These are phyloP conservation scores for Rhypophila decipiens DNA, from an alignment of 495 filamentous ascomycete species.

Conservation along the genomic window DNA sequence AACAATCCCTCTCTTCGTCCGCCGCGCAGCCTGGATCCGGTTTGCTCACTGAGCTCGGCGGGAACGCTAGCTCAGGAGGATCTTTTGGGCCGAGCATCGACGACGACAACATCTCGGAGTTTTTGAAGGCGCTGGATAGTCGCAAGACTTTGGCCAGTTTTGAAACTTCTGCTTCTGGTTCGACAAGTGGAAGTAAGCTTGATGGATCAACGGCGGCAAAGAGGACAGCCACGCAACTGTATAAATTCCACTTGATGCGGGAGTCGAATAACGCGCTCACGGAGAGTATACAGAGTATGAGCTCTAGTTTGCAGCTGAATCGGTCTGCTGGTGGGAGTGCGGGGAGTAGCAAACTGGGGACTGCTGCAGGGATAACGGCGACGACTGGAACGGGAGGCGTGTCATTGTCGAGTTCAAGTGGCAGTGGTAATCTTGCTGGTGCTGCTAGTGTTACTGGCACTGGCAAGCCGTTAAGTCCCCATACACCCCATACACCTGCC, in stretches of 20 bases:
- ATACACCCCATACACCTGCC: conserved; percentile 90
- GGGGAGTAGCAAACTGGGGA: conserved; percentile 77
- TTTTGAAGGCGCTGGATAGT: conserved; percentile 76
- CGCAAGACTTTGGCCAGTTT: conserved; percentile 74
- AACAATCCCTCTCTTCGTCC: conserved; percentile 76
- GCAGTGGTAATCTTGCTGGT: no score
- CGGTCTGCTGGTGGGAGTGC: no score
- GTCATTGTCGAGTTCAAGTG: no score
- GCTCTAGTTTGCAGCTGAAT: conserved; percentile 72
- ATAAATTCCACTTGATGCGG: conserved; percentile 73
- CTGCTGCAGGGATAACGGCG: no score
- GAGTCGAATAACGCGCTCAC: conserved; percentile 80
- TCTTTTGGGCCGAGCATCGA: conserved; percentile 82
- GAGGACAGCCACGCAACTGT: conserved; percentile 62
- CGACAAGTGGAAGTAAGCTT: no score
- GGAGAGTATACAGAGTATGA: conserved; percentile 86
- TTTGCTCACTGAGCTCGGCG: conserved; percentile 64
- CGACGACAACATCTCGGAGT: conserved; percentile 87
- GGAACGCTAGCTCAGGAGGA: conserved; percentile 66
- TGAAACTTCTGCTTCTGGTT: no score
- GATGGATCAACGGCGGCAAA: conserved; percentile 53
- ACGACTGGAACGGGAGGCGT: no score
- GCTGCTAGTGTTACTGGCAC: no score
- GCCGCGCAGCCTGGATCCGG: conserved; percentile 85
- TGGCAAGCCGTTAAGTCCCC: conserved; percentile 89